These are phyloP conservation scores for Aspergillus versicolor DNA, from an alignment of 2,329 filamentous ascomycete species.

Conservation along the genomic window DNA sequence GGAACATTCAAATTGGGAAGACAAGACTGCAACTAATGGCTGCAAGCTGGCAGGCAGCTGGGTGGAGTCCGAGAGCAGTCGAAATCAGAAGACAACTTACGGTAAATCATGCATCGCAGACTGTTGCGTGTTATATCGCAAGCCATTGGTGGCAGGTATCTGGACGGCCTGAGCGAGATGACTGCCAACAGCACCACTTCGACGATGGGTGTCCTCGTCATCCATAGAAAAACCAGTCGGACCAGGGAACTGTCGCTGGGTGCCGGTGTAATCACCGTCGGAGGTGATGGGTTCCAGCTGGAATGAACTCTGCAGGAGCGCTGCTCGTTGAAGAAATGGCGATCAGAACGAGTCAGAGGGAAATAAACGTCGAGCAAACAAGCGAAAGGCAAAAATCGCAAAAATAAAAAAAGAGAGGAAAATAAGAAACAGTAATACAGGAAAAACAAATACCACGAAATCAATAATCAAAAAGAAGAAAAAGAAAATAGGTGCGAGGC, in stretches of 20 bases:
- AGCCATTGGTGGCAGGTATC: slow-evolving; percentile 48
- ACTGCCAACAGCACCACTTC: slow-evolving; percentile 51
- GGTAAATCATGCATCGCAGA: slow-evolving; percentile 52
- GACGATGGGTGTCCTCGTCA: slow-evolving; percentile 51
- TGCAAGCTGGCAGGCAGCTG: slow-evolving; percentile 28
- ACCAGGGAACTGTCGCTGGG: slow-evolving; percentile 35
- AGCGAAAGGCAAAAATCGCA: slow-evolving; percentile 9
- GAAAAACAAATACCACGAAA: slow-evolving; percentile 13
- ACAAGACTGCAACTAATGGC: slow-evolving; percentile 30
- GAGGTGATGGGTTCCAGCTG: slow-evolving; percentile 40
- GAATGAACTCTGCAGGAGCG: slow-evolving; percentile 37
- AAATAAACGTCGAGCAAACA: slow-evolving; percentile 24
- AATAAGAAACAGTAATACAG: slow-evolving; percentile 18
- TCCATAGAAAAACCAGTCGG: slow-evolving; percentile 36
- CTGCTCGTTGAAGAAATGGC: slow-evolving; percentile 24
- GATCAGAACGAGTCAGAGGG: slow-evolving; percentile 21
- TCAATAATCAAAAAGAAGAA: slow-evolving; percentile 24
- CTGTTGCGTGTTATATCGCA: slow-evolving; percentile 54
- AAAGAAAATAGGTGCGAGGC: slow-evolving; percentile 17
- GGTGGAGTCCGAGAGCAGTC: slow-evolving; percentile 34
- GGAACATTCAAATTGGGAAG: slow-evolving; percentile 34
- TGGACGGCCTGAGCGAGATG: slow-evolving; percentile 45
- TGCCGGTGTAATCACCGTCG: slow-evolving; percentile 40
- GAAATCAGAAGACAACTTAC: slow-evolving; percentile 53
- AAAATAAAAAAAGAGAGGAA: slow-evolving; percentile 14